Conservation (phyloP, 495 filamentous ascomycete genomes). For the Hypoxylon lenormandii region DNA sequence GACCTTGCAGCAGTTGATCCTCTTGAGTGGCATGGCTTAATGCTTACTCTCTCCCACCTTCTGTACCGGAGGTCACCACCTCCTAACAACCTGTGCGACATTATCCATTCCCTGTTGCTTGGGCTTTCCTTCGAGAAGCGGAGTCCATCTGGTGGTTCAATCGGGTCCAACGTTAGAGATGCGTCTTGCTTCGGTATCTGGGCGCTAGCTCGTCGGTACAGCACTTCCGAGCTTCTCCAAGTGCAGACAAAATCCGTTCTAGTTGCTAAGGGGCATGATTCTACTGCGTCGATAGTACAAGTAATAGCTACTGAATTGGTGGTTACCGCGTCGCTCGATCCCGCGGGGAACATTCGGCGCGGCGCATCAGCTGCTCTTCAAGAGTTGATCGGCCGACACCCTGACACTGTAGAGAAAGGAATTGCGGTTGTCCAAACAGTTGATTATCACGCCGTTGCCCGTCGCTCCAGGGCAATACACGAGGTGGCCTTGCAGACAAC, state of each 20-base stretch:
- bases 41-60: slow-evolving; percentile 85
- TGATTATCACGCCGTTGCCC: slow-evolving; percentile 91
- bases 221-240: slow-evolving; percentile 77
- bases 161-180: slow-evolving; percentile 95
- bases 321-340: slow-evolving; percentile 84
- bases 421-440: slow-evolving; percentile 88
- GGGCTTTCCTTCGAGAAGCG: slow-evolving; percentile 88
- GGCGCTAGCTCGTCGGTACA: slow-evolving; percentile 88
- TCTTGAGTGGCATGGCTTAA: slow-evolving; percentile 89
- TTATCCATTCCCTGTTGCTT: slow-evolving; percentile 75
- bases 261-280: slow-evolving; percentile 46
- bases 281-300: slow-evolving; percentile 71
- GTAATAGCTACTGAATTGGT: slow-evolving; percentile 82
- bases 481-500: slow-evolving; percentile 77
- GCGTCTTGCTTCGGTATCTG: slow-evolving; percentile 96
- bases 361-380: slow-evolving; percentile 94
- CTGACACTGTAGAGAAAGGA: slow-evolving; percentile 80
- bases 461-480: slow-evolving; percentile 81
- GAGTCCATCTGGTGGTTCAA: slow-evolving; percentile 78
- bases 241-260: slow-evolving; percentile 61
- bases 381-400: slow-evolving; percentile 92
- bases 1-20: slow-evolving; percentile 80
- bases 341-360: slow-evolving; percentile 89
- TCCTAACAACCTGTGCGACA: slow-evolving; percentile 70
- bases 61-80: slow-evolving; percentile 82